Percentiles rank a stretch among this genome's conserved stretches.
Evolutionary conservation across 106 monocot species (phyloP).

Genomic region (Phalaenopsis aphrodite): DNA sequence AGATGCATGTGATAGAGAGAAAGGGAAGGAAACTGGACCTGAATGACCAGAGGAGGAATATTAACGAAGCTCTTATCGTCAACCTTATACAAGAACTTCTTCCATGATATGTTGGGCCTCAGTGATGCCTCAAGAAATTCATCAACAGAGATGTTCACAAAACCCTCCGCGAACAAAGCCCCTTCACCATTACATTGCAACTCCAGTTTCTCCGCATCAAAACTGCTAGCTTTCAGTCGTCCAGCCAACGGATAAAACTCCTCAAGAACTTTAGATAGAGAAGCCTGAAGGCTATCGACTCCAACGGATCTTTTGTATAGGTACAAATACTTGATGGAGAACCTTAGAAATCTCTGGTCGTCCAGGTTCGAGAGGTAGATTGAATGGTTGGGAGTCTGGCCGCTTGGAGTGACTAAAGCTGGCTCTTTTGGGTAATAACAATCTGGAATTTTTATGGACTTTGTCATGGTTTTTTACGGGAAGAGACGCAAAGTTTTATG

Average conservation of each 20-base stretch:
- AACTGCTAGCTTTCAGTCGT: slow-evolving; percentile 30
- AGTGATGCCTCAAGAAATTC: slow-evolving; percentile 39
- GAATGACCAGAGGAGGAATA: slow-evolving; percentile 71
- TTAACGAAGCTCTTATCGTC: slow-evolving; percentile 44
- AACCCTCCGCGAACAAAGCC: slow-evolving; percentile 62
- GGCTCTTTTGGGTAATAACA: slow-evolving; percentile 47
- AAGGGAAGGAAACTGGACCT: slow-evolving; percentile 21
- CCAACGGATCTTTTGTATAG: slow-evolving; percentile 29
- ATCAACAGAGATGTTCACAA: slow-evolving; percentile 29
- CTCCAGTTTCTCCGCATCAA: slow-evolving; percentile 50
- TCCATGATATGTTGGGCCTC: slow-evolving; percentile 72
- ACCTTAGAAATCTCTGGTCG: slow-evolving; percentile 78
- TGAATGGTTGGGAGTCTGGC: slow-evolving; percentile 34
- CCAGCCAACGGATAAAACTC: slow-evolving; percentile 88
- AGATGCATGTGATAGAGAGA: too few species aligned
- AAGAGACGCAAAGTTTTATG: too few species aligned
- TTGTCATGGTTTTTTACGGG: slow-evolving; percentile 12
- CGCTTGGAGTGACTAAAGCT: slow-evolving; percentile 33
- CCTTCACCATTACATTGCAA: slow-evolving; percentile 84
- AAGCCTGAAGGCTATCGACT: slow-evolving; percentile 23
- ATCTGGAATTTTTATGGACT: slow-evolving; percentile 51
- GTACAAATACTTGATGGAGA: slow-evolving; percentile 83
- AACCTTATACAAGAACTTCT: slow-evolving; percentile 70
- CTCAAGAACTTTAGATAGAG: slow-evolving; percentile 50
- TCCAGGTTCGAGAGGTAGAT: slow-evolving; percentile 90